Percentiles rank a stretch among this genome's conserved stretches.
Conservation (phyloP, 1,139 yeast species). For the Yamadazyma aaseri region DNA sequence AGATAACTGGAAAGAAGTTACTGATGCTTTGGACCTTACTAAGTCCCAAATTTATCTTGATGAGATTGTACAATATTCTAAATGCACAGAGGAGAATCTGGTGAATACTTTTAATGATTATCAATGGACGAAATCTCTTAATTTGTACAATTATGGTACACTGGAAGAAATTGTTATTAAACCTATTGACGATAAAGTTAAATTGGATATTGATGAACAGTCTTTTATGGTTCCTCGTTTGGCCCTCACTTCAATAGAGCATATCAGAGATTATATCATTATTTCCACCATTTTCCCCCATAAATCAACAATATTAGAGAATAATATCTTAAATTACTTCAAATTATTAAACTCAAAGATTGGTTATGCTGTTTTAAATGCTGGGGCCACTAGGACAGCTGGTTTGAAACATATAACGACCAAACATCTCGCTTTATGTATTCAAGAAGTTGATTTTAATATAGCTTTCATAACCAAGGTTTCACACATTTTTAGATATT, state of each 20-base stretch:
- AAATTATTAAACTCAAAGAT: conserved; percentile 55
- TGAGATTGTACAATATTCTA: conserved; percentile 52
- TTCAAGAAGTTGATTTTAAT: conserved; percentile 53
- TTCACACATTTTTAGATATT: conserved; percentile 18
- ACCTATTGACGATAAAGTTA: conserved; percentile 17
- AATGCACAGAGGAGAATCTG: conserved; percentile 34
- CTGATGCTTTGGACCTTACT: conserved; percentile 24
- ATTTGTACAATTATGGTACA: conserved; percentile 21
- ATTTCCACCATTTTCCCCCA: conserved; percentile 51
- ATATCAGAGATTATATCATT: conserved; percentile 48
- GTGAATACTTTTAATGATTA: conserved; percentile 29
- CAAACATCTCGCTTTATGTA: conserved; percentile 67
- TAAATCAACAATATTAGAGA: conserved; percentile 30
- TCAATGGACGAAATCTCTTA: conserved; percentile 47
- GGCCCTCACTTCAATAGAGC: conserved; percentile 31
- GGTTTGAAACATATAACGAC: conserved; percentile 76
- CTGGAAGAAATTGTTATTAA: conserved; percentile 7
- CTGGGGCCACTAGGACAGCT: conserved; percentile 76
- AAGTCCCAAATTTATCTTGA: conserved; percentile 53
- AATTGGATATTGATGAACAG: conserved; percentile 38
- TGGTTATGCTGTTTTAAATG: conserved; percentile 65
- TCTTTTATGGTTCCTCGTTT: conserved; percentile 46
- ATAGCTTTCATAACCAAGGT: conserved; percentile 23
- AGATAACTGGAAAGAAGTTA: conserved; percentile 78
- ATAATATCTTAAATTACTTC: conserved; percentile 50